Evolutionary conservation across 352 stramenopile species (phyloP), one percentile per base, ranked within the genome.

Genomic region (Phytophthora tubulina): DNA sequence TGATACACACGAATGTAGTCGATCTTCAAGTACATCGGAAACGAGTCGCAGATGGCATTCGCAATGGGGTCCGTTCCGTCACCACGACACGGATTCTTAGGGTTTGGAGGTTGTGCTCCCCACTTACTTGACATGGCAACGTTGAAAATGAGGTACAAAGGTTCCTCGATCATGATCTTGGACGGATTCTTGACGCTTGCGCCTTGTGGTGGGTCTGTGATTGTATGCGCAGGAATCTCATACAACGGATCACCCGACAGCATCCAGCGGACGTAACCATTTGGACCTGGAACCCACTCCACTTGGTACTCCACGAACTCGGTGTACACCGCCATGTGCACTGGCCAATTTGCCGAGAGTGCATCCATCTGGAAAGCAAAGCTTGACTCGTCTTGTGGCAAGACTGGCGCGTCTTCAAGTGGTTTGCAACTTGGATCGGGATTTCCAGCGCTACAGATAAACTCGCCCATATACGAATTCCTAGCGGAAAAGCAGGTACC

Each of bases 111-210:
- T 30, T 68, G 84, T 0, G 89, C 71, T 14, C 87, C 86, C 97
- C 96, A 99, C 33, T 92, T 91, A 32, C 76, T 89, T 17, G 93
- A 98, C 54, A 99, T 83, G 6, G 97, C 97, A 27, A 97, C 98
- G 79, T 99, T 99, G 60, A 99, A 88, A 53, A 99, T 90, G 59
- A 99, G 72, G 65, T 98, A 98, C 82, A 97, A 93, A 0, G 97
- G 97, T 72, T 99, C 97, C 33, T 96, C 87, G 31, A 98, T 86
- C 84, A 99, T 99, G 63, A 92, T 90, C 75, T 84, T 97, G 78
- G 64, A 84, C 68, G 85, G 92, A 85, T 80, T 96, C 61, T 64
- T 84, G 31, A 70, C 17, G 10, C n/a, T 55, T 11, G n/a, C 32
- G 36, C 87, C 84, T 57, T 93, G 86, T 3, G 86, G 80, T 42